Conservation (phyloP, 2,329 filamentous ascomycete species). For the Aspergillus aculeatus region DNA sequence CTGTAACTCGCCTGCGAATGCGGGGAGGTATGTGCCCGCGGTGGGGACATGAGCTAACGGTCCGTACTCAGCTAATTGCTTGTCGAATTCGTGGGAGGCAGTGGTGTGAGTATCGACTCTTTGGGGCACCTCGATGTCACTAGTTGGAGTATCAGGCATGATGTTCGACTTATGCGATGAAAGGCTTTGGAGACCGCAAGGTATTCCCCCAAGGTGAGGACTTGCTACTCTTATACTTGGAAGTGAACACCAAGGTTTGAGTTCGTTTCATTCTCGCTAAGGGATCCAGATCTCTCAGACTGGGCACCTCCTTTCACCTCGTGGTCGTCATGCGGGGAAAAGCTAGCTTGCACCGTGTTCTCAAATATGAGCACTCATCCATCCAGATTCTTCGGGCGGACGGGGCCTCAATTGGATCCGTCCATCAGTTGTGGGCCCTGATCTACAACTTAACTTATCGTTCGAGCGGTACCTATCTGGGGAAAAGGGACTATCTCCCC, state of each 20-base stretch:
- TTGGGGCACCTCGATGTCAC: not conserved
- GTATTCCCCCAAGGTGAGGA: too few relatives aligned
- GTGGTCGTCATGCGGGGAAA: not conserved
- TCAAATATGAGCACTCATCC: not conserved
- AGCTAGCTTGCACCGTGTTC: not conserved
- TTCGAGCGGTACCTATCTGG: not conserved
- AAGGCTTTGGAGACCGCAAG: too few relatives aligned
- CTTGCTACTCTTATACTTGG: too few relatives aligned
- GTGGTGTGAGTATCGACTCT: not conserved
- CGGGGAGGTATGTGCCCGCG: constrained; percentile 45
- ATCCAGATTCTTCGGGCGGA: not conserved
- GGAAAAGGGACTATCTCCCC: not conserved
- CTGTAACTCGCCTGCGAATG: constrained; percentile 68
- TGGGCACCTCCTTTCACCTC: not conserved
- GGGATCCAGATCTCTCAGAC: not conserved
- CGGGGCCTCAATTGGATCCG: not conserved
- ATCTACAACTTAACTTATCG: not conserved
- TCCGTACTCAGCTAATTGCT: constrained; percentile 13
- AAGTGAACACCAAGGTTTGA: too few relatives aligned
- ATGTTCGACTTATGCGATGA: not conserved
- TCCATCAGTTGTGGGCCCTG: not conserved
- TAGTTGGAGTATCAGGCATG: not conserved
- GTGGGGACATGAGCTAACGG: constrained; percentile 46
- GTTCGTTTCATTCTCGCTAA: too few relatives aligned
- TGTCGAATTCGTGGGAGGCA: not conserved